phyloP scores from a whole-genome alignment of 2,329 filamentous ascomycete genomes.

The Aciculosporium take region DNA sequence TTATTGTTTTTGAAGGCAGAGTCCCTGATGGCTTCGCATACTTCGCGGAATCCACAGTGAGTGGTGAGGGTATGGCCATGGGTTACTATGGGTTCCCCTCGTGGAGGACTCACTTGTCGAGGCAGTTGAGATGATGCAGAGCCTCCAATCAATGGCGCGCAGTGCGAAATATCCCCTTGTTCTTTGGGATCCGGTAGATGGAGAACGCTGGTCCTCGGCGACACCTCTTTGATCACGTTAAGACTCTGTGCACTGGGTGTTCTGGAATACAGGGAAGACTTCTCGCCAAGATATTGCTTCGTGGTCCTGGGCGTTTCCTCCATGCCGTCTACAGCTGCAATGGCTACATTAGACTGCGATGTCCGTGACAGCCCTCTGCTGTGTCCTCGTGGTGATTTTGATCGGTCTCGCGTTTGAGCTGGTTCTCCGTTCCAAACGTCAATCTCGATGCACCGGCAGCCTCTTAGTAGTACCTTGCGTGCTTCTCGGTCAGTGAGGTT shows the following conservation, averaged over 20 bases:
- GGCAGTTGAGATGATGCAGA: not conserved
- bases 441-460: slow-evolving; percentile 85
- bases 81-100: slow-evolving; percentile 61
- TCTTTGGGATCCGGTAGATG: slow-evolving; percentile 17
- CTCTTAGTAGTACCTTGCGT: slow-evolving; percentile 51
- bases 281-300: slow-evolving; percentile 16
- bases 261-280: slow-evolving; percentile 20
- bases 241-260: slow-evolving; percentile 26
- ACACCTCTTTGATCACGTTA: slow-evolving; percentile 15
- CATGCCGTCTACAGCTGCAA: slow-evolving; percentile 24
- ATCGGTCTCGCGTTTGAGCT: slow-evolving; percentile 19
- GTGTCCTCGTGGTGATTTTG: slow-evolving; percentile 28
- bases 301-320: slow-evolving; percentile 17
- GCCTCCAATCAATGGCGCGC: slow-evolving; percentile 7
- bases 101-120: slow-evolving; percentile 17
- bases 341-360: slow-evolving; percentile 30
- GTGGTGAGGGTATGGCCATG: slow-evolving; percentile 75
- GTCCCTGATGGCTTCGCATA: slow-evolving; percentile 67
- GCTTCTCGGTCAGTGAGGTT: not conserved
- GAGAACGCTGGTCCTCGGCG: slow-evolving; percentile 18
- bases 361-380: slow-evolving; percentile 32
- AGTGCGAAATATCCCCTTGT: slow-evolving; percentile 21
- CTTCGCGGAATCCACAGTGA: slow-evolving; percentile 74
- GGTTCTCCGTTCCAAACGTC: slow-evolving; percentile 77
- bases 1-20: slow-evolving; percentile 63